Percentiles rank a stretch among this genome's conserved stretches.
These are phyloP conservation scores for Fusarium begoniae DNA, from an alignment of 2,329 filamentous ascomycete genomes.

Conservation along the genomic window DNA sequence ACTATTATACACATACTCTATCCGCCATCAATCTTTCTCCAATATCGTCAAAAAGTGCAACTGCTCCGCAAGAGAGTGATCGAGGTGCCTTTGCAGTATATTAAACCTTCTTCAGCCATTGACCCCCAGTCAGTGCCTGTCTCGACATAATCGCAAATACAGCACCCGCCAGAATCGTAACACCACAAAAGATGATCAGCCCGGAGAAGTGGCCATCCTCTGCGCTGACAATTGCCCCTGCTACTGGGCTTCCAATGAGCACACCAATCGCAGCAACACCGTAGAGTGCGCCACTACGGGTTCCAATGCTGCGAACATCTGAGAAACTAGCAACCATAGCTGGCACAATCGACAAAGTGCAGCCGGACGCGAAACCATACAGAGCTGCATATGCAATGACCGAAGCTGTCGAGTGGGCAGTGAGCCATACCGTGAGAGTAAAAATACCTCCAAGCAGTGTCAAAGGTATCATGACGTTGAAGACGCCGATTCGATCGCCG, in stretches of 20 bases:
- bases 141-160: not conserved
- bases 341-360: slow-evolving; percentile 45
- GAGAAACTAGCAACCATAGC: slow-evolving; percentile 59
- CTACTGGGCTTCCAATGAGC: slow-evolving; percentile 36
- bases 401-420: slow-evolving; percentile 37
- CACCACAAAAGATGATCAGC: not conserved
- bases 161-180: not conserved
- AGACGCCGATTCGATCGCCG: slow-evolving; percentile 50
- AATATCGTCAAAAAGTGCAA: no score
- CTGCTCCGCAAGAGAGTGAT: not conserved
- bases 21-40: rapidly evolving
- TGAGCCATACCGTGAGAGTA: slow-evolving; percentile 49
- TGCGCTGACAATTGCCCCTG: slow-evolving; percentile 22
- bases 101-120: not conserved
- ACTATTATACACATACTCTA: not conserved
- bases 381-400: slow-evolving; percentile 46
- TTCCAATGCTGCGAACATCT: slow-evolving; percentile 63
- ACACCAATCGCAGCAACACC: slow-evolving; percentile 21
- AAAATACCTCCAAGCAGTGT: slow-evolving; percentile 46
- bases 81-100: not conserved
- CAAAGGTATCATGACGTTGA: slow-evolving; percentile 56
- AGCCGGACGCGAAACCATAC: slow-evolving; percentile 50
- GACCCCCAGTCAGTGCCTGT: not conserved
- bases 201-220: not conserved
- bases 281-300: slow-evolving; percentile 56